Base-by-base conservation (phyloP, 768 basidiomycete species). In the Pisolithus albus region DNA sequence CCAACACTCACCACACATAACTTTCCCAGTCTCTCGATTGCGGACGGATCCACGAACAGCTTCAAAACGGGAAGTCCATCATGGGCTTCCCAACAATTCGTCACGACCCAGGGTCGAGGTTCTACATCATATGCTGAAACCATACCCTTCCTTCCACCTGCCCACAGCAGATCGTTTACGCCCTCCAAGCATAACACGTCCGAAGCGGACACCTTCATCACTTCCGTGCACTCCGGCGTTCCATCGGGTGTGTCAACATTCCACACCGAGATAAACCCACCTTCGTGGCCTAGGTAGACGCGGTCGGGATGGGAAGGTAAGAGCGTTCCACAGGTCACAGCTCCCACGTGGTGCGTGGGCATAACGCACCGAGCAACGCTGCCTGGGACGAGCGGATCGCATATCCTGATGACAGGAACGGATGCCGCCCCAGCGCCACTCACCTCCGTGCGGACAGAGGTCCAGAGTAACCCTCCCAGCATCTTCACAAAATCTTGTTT, bases 211-310 rank as follows among this genome's bases (percentile, higher is more conserved):
- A 96, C 82, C 69, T 88, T 91, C 61, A 91, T 72, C 23, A 88
- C 84, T 55, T 88, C 86, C 13, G 80, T 60, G 61, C 89, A 95
- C 7, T 63, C 64, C 1, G 87, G 86, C 41, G 75, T 71, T 38
- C 79, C 81, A 53, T 81, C 83, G 2, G 68, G 70, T 0, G 76
- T 74, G 2, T 73, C 71, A 9, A 80, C 55, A 21, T 69, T 59
- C 93, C 96, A 99, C n/a, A 94, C 72, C 2, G 84, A 86, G 55
- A 98, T 75, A 61, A 77, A 84, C 0, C 95, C 95, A 39, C 88
- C 92, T 66, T 98, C 94, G 59, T 99, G 95, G 0, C 88, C 92
- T 32, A 99, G 72, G 59, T 85, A 96, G 37, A 90, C 86, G 26
- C 73, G 67, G 2, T 78, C 74, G 0, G 84, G 83, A 18, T 80